Base-by-base conservation (phyloP, 192 early-diverging fungal genomes). In the Coemansia asiatica region DNA sequence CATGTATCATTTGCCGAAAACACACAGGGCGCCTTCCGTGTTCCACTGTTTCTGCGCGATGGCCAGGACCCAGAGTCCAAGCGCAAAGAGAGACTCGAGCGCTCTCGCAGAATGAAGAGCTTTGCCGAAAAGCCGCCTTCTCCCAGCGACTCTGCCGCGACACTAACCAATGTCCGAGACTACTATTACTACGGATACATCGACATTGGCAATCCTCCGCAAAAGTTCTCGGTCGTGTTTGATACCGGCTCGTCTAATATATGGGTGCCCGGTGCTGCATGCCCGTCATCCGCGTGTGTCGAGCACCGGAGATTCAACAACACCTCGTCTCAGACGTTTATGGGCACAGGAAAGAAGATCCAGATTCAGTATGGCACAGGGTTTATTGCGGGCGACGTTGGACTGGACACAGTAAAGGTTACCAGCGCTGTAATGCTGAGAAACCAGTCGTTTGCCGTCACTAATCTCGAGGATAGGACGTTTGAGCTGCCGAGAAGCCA, bases 331-430 rank as follows among this genome's bases (percentile, higher is more conserved):
- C 56, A 58, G 4, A 89, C 92, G 13, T 95, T 86, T 79, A 75
- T 66, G 27, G 62, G 84, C 44, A 73, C 64, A 19, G 26, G 49
- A 5, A 64, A 82, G 33, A 83, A 86, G 55, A 97, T 99, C 82
- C 88, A 91, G 36, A 96, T 99, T 70, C 94, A 90, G 59, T 99
- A 99, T 63, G 96, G 96, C 36, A 87, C 89, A 33, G 97, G 96
- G 18, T 86, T 90, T 15, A 85, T 99, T 44, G 95, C 97, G 61
- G 97, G 97, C 22, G 86, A 97, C 60, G 90, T 98, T 60, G 90
- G 89, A 72, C 73, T 81, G 48, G 95, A 97, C 56, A 81, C 67
- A 1, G 67, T 81, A 21, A 69, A 73, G 27, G 69, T 81, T 10
- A 50, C 83, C 6, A 69, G 63, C 13, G 60, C 67, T 2, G 71